Base-by-base conservation (phyloP, 352 stramenopile species). In the Globisporangium irregulare region DNA sequence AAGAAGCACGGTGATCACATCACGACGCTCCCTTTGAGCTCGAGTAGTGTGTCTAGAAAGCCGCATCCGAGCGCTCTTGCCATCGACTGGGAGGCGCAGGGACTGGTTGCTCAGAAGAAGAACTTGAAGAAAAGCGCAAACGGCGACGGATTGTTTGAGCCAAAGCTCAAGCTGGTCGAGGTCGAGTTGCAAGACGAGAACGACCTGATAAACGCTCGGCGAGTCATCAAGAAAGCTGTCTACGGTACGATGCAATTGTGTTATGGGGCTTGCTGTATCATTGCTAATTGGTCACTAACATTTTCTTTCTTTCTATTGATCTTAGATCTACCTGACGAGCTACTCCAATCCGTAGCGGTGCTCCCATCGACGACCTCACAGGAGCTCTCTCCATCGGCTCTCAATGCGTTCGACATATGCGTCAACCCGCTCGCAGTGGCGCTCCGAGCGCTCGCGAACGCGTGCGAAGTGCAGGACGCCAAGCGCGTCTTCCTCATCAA, bases 1-100 rank as follows among this genome's bases (percentile, higher is more conserved):
- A 55, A 27, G 20, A 80, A 76, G 27, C 81, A 93, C 58, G 79
- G 78, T 1, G 65, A 79, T 5, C 82, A 90, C 69, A 71, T 93
- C 24, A 62, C 72, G 32, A 72, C 59, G 22, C 10, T 72, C 0
- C 32, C 63, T 5, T 22, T 72, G 55, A 60, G 43, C 34, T 38
- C 51, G 4, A 22, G 29, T n/a, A 43, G 20, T 1, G 46, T 20
- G 8, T 59, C 53, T 3, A 51, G 41, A 25, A 46, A 57, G 29
- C 55, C 41, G 43, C 67, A 73, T 27, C 25, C 48, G 22, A 55
- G 55, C 36, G n/a, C 41, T 32, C 51, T 66, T 8, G 29, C 46
- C 8, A 55, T 67, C 36, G 66, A 73, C 38, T 75, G 66, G 70
- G 15, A 29, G 3, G 38, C 20, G 41, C 61, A 62, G 0, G 65